Evolutionary conservation across 345 rosid species (phyloP).

Genomic region (Firmiana major): DNA sequence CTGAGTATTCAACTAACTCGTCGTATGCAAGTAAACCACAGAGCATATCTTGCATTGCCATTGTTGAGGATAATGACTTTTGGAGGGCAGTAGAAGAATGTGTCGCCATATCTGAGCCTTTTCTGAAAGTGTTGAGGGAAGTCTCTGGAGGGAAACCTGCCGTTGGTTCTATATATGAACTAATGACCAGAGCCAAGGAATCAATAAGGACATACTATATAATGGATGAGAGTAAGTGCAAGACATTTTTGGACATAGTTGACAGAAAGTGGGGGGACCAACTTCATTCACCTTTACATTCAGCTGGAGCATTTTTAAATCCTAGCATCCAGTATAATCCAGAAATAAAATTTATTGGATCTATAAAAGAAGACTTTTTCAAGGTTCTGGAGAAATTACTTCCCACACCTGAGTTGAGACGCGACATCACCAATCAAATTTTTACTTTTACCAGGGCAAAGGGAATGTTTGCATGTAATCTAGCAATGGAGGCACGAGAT

Average conservation of each 20-base stretch:
- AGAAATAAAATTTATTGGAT: conserved; percentile 63
- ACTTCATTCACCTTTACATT: conserved; percentile 76
- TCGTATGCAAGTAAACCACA: conserved; percentile 57
- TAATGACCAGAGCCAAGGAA: conserved; percentile 82
- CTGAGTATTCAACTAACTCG: conserved; percentile 49
- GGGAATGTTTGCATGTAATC: conserved; percentile 78
- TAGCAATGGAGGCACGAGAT: conserved; percentile 78
- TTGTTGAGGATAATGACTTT: conserved; percentile 67
- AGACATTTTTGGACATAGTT: conserved; percentile 67
- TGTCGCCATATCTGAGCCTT: conserved; percentile 87
- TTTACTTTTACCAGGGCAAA: conserved; percentile 64
- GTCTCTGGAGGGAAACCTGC: conserved; percentile 78
- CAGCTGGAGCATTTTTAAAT: conserved; percentile 85
- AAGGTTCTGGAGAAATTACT: conserved; percentile 80
- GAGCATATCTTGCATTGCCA: conserved; percentile 46
- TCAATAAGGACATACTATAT: conserved; percentile 80
- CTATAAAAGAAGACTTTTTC: conserved; percentile 77
- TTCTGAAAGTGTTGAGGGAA: conserved; percentile 75
- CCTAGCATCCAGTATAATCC: conserved; percentile 81
- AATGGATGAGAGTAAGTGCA: conserved; percentile 85
- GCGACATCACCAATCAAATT: conserved; percentile 76
- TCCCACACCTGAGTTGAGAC: conserved; percentile 84
- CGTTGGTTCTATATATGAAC: conserved; percentile 73
- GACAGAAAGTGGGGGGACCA: conserved; percentile 81
- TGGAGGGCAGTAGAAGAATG: conserved; percentile 84